Conservation (phyloP, 2,329 filamentous ascomycete genomes). For the Cadophora gregata region DNA sequence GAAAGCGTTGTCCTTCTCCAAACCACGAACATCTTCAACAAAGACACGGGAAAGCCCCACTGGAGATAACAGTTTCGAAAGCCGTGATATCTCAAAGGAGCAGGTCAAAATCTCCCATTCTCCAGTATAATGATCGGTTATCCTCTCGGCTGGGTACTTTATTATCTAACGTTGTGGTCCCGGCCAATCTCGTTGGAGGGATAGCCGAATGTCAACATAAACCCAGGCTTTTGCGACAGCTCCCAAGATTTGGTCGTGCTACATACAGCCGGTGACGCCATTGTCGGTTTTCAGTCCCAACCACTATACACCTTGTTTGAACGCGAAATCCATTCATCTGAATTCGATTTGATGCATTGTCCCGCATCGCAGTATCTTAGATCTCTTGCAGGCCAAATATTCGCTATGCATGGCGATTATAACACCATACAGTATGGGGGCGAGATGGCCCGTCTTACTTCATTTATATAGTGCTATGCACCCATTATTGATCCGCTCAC, state of each 20-base stretch:
- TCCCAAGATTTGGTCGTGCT: conserved; percentile 5
- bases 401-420: conserved; percentile 4
- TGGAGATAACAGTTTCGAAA: too few relatives aligned
- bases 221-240: conserved; percentile 8
- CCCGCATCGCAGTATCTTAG: neutral
- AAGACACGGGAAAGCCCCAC: too few relatives aligned
- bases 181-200: neutral
- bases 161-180: neutral
- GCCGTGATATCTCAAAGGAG: too few relatives aligned
- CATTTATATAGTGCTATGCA: conserved; percentile 1
- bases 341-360: too few relatives aligned
- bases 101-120: too few relatives aligned
- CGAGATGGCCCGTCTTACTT: neutral
- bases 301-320: neutral
- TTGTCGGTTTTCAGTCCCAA: neutral
- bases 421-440: conserved; percentile 5
- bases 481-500: too few relatives aligned
- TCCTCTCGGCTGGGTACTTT: neutral
- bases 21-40: too few relatives aligned
- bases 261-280: neutral
- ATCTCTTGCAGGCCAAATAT: neutral
- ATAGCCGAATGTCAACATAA: conserved; percentile 13
- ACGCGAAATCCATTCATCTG: neutral
- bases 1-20: too few relatives aligned
- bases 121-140: neutral